These are phyloP conservation scores for Citrullus amarus DNA, from an alignment of 306 rosid species.

Conservation along the genomic window DNA sequence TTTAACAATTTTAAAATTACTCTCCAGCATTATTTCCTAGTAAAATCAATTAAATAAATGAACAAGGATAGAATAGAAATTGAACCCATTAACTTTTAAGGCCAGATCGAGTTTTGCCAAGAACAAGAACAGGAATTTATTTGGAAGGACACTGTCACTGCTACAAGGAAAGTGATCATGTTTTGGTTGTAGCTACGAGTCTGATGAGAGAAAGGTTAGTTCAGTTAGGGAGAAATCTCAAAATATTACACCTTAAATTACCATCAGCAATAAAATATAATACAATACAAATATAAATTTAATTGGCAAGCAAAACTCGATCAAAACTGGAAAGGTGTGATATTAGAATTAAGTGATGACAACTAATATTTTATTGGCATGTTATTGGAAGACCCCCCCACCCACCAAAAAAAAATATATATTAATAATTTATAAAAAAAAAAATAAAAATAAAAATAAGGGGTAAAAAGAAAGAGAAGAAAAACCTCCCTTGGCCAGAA, in stretches of 20 bases:
- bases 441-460: too few species aligned
- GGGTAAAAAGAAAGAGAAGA: background rate
- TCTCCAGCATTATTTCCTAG: too few species aligned
- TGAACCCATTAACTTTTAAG: background rate
- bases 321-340: background rate
- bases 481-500: background rate
- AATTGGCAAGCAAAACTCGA: background rate
- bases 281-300: background rate
- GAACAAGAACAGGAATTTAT: too few species aligned
- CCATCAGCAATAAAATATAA: background rate
- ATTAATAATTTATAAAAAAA: too few species aligned
- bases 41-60: background rate
- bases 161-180: background rate
- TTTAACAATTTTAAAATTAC: too few species aligned
- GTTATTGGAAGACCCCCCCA: background rate
- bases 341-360: background rate
- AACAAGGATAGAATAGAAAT: background rate
- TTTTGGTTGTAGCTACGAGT: background rate
- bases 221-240: background rate
- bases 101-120: background rate
- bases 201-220: background rate
- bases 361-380: background rate
- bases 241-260: background rate
- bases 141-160: background rate
- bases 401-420: background rate